Conservation (phyloP, 257 asterid genomes). For the Penstemon newberryi region DNA sequence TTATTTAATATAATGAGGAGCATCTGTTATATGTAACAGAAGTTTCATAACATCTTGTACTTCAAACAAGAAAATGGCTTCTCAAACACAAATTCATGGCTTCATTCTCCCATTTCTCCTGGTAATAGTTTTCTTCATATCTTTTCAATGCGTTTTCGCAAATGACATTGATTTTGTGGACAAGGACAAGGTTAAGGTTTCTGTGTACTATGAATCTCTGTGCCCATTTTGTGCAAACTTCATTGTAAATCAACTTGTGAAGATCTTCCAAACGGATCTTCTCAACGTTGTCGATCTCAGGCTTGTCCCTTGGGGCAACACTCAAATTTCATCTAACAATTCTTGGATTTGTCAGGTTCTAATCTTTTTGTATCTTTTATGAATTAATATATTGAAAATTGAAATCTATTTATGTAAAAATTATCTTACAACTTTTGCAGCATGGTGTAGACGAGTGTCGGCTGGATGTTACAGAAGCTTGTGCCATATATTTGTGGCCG, state of each 20-base stretch:
- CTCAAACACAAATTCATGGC: conserved; percentile 16
- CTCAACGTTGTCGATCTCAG: conserved; percentile 64
- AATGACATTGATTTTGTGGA: conserved; percentile 18
- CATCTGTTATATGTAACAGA: background rate
- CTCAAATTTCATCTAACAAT: conserved; percentile 54
- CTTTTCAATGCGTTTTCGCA: conserved; percentile 29
- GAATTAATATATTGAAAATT: background rate
- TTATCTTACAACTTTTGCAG: conserved; percentile 40
- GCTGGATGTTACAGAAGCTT: conserved; percentile 73
- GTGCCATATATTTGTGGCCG: conserved; percentile 78
- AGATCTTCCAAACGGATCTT: conserved; percentile 72
- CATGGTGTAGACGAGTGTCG: conserved; percentile 85
- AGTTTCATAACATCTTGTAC: background rate
- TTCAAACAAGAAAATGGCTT: conserved; percentile 40
- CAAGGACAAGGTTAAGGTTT: conserved; percentile 41
- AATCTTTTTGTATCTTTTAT: background rate
- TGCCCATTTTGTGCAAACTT: conserved; percentile 91
- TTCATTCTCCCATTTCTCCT: conserved; percentile 20
- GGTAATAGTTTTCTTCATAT: conserved; percentile 24
- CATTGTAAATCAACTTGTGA: conserved; percentile 67
- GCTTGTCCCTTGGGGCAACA: conserved; percentile 94
- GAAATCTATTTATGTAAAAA: background rate
- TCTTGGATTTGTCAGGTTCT: conserved; percentile 85
- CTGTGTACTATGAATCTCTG: conserved; percentile 75
- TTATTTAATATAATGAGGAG: background rate